Percentiles rank a stretch among this genome's conserved stretches.
These are phyloP conservation scores for Populus euphratica DNA, from an alignment of 345 rosid species.

Conservation along the genomic window DNA sequence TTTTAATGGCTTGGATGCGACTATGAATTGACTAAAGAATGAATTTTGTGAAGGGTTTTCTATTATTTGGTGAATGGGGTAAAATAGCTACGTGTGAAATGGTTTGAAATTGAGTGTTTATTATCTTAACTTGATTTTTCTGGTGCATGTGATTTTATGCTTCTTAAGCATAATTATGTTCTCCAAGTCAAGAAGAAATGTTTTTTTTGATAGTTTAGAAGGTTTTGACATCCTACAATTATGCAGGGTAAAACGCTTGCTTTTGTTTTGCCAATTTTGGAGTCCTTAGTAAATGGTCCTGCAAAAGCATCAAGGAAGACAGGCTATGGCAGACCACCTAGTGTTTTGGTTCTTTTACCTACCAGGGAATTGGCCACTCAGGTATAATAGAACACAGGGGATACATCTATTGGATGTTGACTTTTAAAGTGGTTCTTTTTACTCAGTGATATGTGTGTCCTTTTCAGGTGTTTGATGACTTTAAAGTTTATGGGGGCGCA, in stretches of 20 bases:
- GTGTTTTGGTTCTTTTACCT: constrained; percentile 87
- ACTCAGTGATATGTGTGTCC: not conserved
- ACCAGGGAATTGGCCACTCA: constrained; percentile 94
- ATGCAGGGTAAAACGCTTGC: constrained; percentile 93
- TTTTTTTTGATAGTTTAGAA: not conserved
- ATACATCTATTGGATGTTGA: not conserved
- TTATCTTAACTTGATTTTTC: not conserved
- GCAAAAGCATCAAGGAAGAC: constrained; percentile 54
- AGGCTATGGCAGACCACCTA: constrained; percentile 80
- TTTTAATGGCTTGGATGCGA: too few relatives aligned
- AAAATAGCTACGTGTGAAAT: not conserved
- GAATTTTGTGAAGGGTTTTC: not conserved
- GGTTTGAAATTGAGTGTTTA: not conserved
- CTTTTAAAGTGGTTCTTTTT: not conserved
- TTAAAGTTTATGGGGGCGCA: constrained; percentile 76
- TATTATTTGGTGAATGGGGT: not conserved
- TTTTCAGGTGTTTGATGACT: constrained; percentile 68
- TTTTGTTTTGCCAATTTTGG: constrained; percentile 91
- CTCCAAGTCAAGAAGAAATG: not conserved
- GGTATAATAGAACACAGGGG: constrained; percentile 34
- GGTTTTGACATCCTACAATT: not conserved
- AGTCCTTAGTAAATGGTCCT: constrained; percentile 72
- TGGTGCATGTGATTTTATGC: not conserved
- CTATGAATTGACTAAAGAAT: too few relatives aligned
- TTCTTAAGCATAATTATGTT: not conserved